Evolutionary conservation across 352 stramenopile species (phyloP), one percentile per base, ranked within the genome.

Genomic region (Phytopythium ostracodes): DNA sequence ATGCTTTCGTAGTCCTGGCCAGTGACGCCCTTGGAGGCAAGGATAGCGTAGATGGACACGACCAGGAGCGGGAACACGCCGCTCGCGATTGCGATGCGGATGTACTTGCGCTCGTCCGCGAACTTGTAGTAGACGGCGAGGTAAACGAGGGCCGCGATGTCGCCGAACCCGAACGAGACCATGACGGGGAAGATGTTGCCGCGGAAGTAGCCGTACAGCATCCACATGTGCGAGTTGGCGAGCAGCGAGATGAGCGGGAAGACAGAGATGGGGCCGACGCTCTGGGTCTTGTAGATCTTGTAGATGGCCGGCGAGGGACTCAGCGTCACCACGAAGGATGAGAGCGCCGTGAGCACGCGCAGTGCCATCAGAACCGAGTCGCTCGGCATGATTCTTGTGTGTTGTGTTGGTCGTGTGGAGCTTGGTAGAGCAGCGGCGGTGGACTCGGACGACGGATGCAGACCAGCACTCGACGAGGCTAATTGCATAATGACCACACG

Each of bases 61-160:
- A 65, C 29, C 9, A 66, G 5, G 8, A 84, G 52, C 6, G 71
- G 44, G 14, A 63, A 62, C 10, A 70, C 57, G 2, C 56, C 63
- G 12, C 67, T 33, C 8, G 56, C 54, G 25, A 79, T 55, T 15
- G 76, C 69, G 12, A 68, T 67, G 27, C 68, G 70, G 27, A 80
- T 70, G 52, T 84, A 80, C 56, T 59, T 68, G 47, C 63, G 63
- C 20, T 84, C 68, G 12, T 71, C 60, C 1, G 71, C 68, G 70
- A 76, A 83, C 15, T 62, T 60, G 62, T 82, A 87, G 65, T 86
- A 87, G 31, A 86, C 49, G 10, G 69, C 35, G 36, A 89, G 76
- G 68, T 82, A 89, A 24, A 65, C 29, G 42, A 82, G 24, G 17
- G 71, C 65, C 2, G 79, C 51, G 17, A 80, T 56, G 62, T 76